A percentile compares a stretch with the other conserved stretches of the same genome.
Evolutionary conservation across 106 monocot species (phyloP).

Genomic region (Amphibolis antarctica): DNA sequence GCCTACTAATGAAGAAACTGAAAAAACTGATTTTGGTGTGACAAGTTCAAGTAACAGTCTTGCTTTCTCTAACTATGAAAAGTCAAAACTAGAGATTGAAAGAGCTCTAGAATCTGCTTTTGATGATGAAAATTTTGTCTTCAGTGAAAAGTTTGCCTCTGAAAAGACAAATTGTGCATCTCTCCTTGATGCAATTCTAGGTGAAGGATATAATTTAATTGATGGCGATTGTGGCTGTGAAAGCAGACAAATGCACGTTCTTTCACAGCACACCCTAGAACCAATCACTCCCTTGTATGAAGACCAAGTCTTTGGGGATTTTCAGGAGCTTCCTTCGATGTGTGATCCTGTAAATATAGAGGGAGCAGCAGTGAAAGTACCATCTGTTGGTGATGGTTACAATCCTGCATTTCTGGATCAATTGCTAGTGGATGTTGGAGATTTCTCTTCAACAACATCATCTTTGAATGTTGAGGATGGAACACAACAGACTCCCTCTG

Average conservation of each 20-base stretch:
- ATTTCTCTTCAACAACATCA: not conserved
- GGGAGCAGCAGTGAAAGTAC: not conserved
- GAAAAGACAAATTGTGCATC: conserved; percentile 4
- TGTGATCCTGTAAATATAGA: not conserved
- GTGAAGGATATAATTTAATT: conserved; percentile 5
- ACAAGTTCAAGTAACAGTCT: not conserved
- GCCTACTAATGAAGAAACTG: not conserved
- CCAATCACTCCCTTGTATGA: not conserved
- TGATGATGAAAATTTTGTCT: conserved; percentile 10
- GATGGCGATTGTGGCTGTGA: not conserved
- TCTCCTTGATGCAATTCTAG: conserved; percentile 27
- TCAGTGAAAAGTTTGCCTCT: conserved; percentile 13
- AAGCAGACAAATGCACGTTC: not conserved
- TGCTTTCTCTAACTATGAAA: not conserved
- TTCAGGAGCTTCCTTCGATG: not conserved
- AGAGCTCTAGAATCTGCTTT: not conserved
- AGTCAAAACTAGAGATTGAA: conserved; percentile 9
- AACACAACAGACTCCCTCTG: not conserved
- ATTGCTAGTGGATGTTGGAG: not conserved
- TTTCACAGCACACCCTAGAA: not conserved
- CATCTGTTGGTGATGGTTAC: not conserved
- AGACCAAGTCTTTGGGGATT: not conserved
- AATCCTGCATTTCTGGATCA: not conserved
- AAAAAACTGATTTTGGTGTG: not conserved
- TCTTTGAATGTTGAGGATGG: not conserved